Evolutionary conservation across 805 yeast genomes (phyloP), one percentile per base, ranked within the genome.

Genomic region (Sugiyamaella marilandica): DNA sequence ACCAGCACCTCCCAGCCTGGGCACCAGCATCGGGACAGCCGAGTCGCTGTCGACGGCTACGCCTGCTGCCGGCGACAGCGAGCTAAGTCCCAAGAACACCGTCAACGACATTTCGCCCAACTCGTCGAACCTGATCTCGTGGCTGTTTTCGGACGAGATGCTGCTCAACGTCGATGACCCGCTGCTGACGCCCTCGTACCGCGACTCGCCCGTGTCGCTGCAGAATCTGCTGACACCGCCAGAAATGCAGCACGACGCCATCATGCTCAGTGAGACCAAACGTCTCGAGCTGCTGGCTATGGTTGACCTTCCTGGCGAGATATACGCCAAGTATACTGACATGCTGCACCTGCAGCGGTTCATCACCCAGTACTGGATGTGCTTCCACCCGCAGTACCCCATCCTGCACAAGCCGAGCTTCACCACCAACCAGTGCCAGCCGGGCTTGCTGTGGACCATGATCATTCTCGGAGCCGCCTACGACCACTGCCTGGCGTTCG

Each of bases 401-500:
- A 71, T 83, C 34, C 65, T 83, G 21, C 88, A 83, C 61, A 70
- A 72, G 47, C 83, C 85, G 2, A 76, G 86, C 2, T 83, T 83
- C 56, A 70, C 69, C 36, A 77, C 85, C 1, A 63, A 67, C 18
- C 61, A 63, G 0, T 69, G 79, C 0, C 79, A 80, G 7, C 75
- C 80, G 0, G 67, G 82, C 10, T 65, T 84, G 26, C 62, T 83
- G 24, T 65, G 80, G 47, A 62, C 83, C 2, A 82, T 83, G 82
- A 69, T 81, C 11, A 59, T 80, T 34, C 64, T 83, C 29, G 89
- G 89, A 0, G 76, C 84, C 21, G 71, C 72, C 52, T 75, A 53
- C 70, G 65, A 64, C 64, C 49, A 59, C 56, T 55, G 55, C 32
- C 45, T 41, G 48, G 69, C 68, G 47, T 69, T 82, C 45, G 76